phyloP scores from a whole-genome alignment of 257 asterid genomes.

The Cynanchum wilfordii region DNA sequence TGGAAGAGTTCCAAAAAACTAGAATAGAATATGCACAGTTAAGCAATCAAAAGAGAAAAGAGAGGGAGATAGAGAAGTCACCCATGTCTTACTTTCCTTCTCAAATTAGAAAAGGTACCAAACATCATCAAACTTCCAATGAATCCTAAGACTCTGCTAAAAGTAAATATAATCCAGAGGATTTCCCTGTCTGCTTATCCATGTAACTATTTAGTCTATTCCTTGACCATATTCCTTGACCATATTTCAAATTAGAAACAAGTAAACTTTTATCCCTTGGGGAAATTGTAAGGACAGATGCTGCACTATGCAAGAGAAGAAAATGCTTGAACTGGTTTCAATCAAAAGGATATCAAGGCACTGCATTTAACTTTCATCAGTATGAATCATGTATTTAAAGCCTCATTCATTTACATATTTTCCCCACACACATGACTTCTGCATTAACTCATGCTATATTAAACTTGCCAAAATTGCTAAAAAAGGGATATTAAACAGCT shows the following conservation, averaged over 20 bases:
- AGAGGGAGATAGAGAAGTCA: background rate
- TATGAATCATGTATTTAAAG: background rate
- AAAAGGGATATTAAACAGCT: background rate
- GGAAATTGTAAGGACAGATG: background rate
- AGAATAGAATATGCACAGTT: background rate
- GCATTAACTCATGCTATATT: background rate
- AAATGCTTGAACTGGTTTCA: background rate
- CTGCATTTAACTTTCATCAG: background rate
- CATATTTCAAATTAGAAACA: background rate
- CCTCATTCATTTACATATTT: background rate
- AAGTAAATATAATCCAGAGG: background rate
- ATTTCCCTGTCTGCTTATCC: background rate
- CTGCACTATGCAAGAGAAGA: background rate
- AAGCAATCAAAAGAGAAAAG: background rate
- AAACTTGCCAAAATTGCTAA: constrained; percentile 1
- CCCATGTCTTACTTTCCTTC: constrained; percentile 1
- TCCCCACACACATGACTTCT: background rate
- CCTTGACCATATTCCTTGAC: background rate
- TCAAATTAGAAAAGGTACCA: constrained; percentile 14
- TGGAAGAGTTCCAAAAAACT: background rate
- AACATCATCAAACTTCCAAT: constrained; percentile 5
- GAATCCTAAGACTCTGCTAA: background rate
- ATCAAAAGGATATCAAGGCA: background rate
- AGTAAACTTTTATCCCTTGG: background rate
- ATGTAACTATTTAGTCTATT: background rate